Percentiles rank a stretch among this genome's conserved stretches.
These are phyloP conservation scores for Fusarium sp. DNA, from an alignment of 2,329 filamentous ascomycete genomes.

Conservation along the genomic window DNA sequence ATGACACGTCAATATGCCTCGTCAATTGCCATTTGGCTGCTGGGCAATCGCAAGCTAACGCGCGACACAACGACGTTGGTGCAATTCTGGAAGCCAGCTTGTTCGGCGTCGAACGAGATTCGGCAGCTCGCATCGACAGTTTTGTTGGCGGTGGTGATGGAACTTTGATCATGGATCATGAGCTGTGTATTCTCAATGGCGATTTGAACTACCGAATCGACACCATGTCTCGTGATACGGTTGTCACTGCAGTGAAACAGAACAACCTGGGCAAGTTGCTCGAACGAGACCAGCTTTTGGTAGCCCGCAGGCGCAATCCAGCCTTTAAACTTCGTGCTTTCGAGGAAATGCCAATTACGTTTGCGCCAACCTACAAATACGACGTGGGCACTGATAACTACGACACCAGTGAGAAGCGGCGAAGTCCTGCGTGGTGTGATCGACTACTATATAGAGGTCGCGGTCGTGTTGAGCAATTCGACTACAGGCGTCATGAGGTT, in stretches of 20 bases:
- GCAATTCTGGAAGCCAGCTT: slow-evolving; percentile 85
- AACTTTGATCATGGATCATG: slow-evolving; percentile 93
- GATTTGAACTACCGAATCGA: slow-evolving; percentile 99
- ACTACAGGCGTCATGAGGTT: slow-evolving; percentile 91
- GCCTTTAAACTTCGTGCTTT: slow-evolving; percentile 91
- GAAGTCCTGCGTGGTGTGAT: slow-evolving; percentile 97
- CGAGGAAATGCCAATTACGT: slow-evolving; percentile 89
- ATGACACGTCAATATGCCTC: slow-evolving; percentile 95
- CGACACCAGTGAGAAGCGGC: slow-evolving; percentile 93
- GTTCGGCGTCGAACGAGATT: slow-evolving; percentile 79
- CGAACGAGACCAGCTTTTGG: slow-evolving; percentile 91
- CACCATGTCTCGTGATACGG: slow-evolving; percentile 93
- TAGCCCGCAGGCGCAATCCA: slow-evolving; percentile 89
- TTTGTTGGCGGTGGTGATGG: slow-evolving; percentile 95
- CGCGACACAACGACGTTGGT: slow-evolving; percentile 92
- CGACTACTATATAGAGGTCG: slow-evolving; percentile 87
- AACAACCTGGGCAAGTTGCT: slow-evolving; percentile 88
- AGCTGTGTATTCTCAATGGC: slow-evolving; percentile 96
- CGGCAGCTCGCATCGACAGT: slow-evolving; percentile 76
- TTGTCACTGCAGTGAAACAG: slow-evolving; percentile 85
- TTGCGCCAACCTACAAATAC: slow-evolving; percentile 98
- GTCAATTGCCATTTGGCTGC: slow-evolving; percentile 98
- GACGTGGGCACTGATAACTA: slow-evolving; percentile 96
- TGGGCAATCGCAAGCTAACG: slow-evolving; percentile 88
- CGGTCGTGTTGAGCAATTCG: slow-evolving; percentile 85